Percentiles rank a stretch among this genome's conserved stretches.
Conservation (phyloP, 805 yeast genomes). For the Wickerhamiella australiensis region DNA sequence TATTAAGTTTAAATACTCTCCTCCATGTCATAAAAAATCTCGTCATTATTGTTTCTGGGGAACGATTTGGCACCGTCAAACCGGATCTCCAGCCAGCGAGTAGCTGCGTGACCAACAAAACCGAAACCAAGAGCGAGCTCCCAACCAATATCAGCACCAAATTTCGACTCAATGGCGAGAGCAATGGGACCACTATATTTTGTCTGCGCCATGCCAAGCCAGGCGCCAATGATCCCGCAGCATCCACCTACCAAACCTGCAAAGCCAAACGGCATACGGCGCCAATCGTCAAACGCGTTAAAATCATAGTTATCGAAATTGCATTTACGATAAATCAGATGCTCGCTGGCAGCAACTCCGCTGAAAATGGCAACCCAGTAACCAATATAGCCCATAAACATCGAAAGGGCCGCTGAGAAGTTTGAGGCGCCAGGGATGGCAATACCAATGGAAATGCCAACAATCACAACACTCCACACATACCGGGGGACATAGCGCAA, state of each 20-base stretch:
- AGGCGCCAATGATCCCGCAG: conserved; percentile 78
- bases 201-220: conserved; percentile 72
- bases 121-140: conserved; percentile 62
- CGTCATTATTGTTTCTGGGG: neutral
- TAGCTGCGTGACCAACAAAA: conserved; percentile 34
- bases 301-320: conserved; percentile 45
- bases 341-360: conserved; percentile 67
- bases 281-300: conserved; percentile 45
- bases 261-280: conserved; percentile 55
- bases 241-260: conserved; percentile 73
- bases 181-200: conserved; percentile 74
- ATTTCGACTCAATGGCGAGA: conserved; percentile 32
- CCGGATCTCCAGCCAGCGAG: conserved; percentile 22
- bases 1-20: neutral
- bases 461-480: conserved; percentile 67
- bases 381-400: conserved; percentile 85
- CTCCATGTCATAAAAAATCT: conserved; percentile 7
- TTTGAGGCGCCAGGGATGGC: conserved; percentile 78
- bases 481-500: conserved; percentile 69
- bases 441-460: conserved; percentile 66
- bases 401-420: conserved; percentile 59
- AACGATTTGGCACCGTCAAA: conserved; percentile 8
- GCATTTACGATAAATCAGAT: conserved; percentile 62
- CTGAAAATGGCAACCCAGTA: conserved; percentile 83
- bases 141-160: conserved; percentile 81